Evolutionary conservation across 352 stramenopile genomes (phyloP), one percentile per base, ranked within the genome.

Genomic region (Pythium myriotylum): DNA sequence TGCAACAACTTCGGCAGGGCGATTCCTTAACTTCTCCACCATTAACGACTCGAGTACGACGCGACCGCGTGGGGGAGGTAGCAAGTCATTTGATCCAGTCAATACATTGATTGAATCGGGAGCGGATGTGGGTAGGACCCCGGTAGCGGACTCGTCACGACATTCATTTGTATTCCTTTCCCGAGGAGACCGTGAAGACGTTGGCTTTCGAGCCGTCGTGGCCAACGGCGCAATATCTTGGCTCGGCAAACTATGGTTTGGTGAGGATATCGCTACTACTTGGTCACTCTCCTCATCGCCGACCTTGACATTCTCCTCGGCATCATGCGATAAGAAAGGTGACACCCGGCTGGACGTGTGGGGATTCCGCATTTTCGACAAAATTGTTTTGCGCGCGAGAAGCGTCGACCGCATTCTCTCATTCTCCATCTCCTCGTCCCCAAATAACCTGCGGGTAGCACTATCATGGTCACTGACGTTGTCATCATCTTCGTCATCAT

Each of bases 401-500:
- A 61, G 33, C 19, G 54, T 70, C 29, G 48, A 60, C 10, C n/a
- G 58, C 35, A 55, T 35, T 43, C 63, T 67, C 9, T 62, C 54
- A 1, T 20, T 37, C 22, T 65, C 50, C 51, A 65, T 48, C 29
- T 66, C 56, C 23, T 71, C 56, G 6, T 62, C 57, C 14, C 24
- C 37, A 27, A 56, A 63, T 10, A 66, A 39, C 24, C 10, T 13
- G 2, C 20, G 6, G 14, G 23, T 29, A 0, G 22, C 56, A 27
- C 62, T 40, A n/a, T 39, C 45, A 4, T 67, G 43, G 7, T 48
- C 27, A 20, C 16, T 23, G 0, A 49, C 35, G 24, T 68, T 48
- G 6, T 63, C 50, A 14, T 54, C 43, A 8, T 63, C 64, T 4
- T 71, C 45, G 68, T 86, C 43, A 63, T 71, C 52, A 74, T 80